Evolutionary conservation across 2,329 filamentous ascomycete genomes (phyloP), one percentile per base, ranked within the genome.

Genomic region (Cordyceps fumosorosea): DNA sequence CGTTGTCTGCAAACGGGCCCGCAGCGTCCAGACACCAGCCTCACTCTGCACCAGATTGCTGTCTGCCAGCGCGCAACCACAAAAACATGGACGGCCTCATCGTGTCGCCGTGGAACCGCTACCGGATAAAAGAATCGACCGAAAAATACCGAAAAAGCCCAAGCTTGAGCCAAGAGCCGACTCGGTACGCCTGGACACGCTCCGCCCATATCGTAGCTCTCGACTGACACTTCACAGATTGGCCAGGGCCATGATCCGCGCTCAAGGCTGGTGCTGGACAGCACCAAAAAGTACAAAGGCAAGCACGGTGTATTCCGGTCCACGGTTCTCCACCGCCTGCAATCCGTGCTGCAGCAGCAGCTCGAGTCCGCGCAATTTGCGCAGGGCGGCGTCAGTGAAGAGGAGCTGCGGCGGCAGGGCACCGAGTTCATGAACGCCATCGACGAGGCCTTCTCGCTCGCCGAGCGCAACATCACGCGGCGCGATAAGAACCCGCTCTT

Each of bases 401-500:
- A 74, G 56, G 77, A 81, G 58, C 70, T 84, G 20, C 74, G 78
- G 42, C 73, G 72, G 10, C 79, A 84, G 64, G 73, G 74, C 5
- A 68, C 68, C 8, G 68, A 79, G 10, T 86, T 85, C 69, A 75
- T 76, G 67, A 69, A 73, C 24, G 69, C 76, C 4, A 67, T 86
- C 32, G 70, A 76, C 22, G 71, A 75, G n/a, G 75, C 65, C 40
- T 80, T 83, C 64, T 65, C 71, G 0, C 65, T 80, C 62, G 82
- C 83, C 7, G 68, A 75, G 18, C 64, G 72, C 11, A 73, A 76
- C 29, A 66, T 70, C 14, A 75, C 75, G 3, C 69, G 71, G 2
- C 75, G 76, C 26, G 67, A 70, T 24, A 74, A 77, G 8, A 86
- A 86, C 66, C 81, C 81, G 0, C 70, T 86, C 1, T 86, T 85